Conservation (phyloP, 495 filamentous ascomycete species). For the Aspergillus coremiiformis region DNA sequence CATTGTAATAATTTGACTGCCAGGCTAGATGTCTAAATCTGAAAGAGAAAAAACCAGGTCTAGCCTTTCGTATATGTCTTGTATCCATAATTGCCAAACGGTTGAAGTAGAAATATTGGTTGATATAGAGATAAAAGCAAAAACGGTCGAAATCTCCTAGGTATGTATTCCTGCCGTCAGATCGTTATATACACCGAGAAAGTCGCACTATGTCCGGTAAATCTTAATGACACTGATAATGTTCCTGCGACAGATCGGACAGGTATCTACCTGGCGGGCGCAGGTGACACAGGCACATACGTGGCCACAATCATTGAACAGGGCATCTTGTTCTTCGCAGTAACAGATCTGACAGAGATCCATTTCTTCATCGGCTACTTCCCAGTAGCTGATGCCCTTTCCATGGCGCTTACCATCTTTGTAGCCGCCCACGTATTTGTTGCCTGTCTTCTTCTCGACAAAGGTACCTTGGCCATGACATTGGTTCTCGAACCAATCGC, state of each 20-base stretch:
- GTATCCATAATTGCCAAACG: background rate
- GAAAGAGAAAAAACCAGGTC: background rate
- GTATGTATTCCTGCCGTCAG: slow-evolving; percentile 18
- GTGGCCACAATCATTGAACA: slow-evolving; percentile 62
- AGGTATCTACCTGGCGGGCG: slow-evolving; percentile 54
- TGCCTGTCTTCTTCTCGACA: slow-evolving; percentile 51
- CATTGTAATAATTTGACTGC: too few relatives aligned
- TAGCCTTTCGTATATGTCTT: background rate
- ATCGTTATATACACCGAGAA: background rate
- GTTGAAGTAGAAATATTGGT: background rate
- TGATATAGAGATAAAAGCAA: too few relatives aligned
- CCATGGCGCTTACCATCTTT: slow-evolving; percentile 55
- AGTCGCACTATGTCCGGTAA: slow-evolving; percentile 34
- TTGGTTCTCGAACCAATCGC: slow-evolving; percentile 49
- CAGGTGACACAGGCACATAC: slow-evolving; percentile 57
- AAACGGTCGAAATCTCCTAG: background rate
- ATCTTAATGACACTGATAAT: slow-evolving; percentile 54
- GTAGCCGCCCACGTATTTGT: slow-evolving; percentile 58
- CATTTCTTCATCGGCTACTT: slow-evolving; percentile 56
- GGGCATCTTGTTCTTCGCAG: slow-evolving; percentile 52
- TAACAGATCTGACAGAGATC: slow-evolving; percentile 60
- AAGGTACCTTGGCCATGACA: slow-evolving; percentile 54
- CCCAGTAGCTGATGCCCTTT: slow-evolving; percentile 55
- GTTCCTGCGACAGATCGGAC: slow-evolving; percentile 56
- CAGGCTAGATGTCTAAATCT: too few relatives aligned